Percentiles rank a stretch among this genome's conserved stretches.
These are phyloP conservation scores for Ogataea nitratoaversa DNA, from an alignment of 805 yeast species.

Conservation along the genomic window DNA sequence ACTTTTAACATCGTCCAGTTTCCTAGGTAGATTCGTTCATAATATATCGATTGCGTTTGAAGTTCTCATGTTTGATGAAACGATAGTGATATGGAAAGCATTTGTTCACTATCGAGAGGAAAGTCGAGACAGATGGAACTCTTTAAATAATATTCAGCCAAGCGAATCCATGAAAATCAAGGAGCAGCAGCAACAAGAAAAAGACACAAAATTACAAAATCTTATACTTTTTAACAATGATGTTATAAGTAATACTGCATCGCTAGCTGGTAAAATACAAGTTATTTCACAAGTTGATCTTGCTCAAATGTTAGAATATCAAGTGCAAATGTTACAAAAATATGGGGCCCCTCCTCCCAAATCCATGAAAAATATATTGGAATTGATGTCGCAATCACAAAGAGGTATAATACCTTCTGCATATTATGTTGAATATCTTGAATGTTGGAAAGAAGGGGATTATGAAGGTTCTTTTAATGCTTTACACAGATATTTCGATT, in stretches of 20 bases:
- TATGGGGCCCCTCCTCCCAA: constrained; percentile 49
- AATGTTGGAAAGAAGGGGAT: constrained; percentile 53
- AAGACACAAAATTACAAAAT: constrained; percentile 9
- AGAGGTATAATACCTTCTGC: constrained; percentile 39
- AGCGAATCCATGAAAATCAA: too few species aligned
- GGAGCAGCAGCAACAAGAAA: constrained; percentile 12
- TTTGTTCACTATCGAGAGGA: constrained; percentile 35
- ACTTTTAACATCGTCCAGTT: constrained; percentile 35
- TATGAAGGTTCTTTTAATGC: constrained; percentile 58
- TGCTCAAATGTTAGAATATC: constrained; percentile 45
- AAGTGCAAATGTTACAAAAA: constrained; percentile 48
- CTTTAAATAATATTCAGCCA: not conserved
- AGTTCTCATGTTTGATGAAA: constrained; percentile 44
- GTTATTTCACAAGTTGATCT: constrained; percentile 51
- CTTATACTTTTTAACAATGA: constrained; percentile 11
- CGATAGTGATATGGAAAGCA: constrained; percentile 37
- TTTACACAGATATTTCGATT: constrained; percentile 63
- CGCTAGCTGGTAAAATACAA: constrained; percentile 17
- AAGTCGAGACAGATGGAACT: constrained; percentile 14
- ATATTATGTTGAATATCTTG: constrained; percentile 58
- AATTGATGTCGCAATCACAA: constrained; percentile 44
- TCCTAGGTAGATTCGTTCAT: constrained; percentile 43
- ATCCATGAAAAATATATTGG: constrained; percentile 38
- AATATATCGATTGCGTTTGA: constrained; percentile 37
- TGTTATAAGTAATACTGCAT: not conserved